Evolutionary conservation across 2,329 filamentous ascomycete species (phyloP).

Genomic region (Xylariaceae sp.): DNA sequence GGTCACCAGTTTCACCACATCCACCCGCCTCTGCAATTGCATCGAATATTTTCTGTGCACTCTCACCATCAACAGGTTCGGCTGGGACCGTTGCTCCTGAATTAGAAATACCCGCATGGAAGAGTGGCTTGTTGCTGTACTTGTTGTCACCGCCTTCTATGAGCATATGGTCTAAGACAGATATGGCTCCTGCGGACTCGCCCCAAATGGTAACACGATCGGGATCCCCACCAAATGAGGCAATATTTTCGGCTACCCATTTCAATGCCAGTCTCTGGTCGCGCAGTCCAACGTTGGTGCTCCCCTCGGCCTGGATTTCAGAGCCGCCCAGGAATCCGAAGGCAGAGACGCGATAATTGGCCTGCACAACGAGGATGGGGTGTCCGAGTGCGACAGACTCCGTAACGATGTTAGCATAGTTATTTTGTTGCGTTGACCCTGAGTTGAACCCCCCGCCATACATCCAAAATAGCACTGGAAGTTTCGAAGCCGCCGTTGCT

Average conservation of each 20-base stretch:
- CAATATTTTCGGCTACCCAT: conserved; percentile 3
- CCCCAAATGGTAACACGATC: conserved; percentile 1
- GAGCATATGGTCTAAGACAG: not conserved
- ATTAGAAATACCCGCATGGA: not conserved
- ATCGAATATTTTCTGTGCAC: not conserved
- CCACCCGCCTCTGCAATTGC: not conserved
- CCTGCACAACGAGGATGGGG: not conserved
- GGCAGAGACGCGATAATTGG: conserved; percentile 1
- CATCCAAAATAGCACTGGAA: not conserved
- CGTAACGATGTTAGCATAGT: not conserved
- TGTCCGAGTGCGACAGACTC: not conserved
- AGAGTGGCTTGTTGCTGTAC: not conserved
- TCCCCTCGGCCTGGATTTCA: not conserved
- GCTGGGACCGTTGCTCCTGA: not conserved
- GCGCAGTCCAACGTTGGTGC: not conserved
- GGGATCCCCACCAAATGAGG: conserved; percentile 3
- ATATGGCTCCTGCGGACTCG: not conserved
- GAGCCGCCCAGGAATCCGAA: not conserved
- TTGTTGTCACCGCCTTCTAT: not conserved
- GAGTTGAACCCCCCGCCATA: conserved; percentile 3
- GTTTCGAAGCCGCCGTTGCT: not conserved
- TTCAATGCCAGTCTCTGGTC: not conserved
- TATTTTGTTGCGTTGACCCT: not conserved
- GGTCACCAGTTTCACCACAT: not conserved
- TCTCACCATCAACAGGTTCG: not conserved